Conservation (phyloP, 169 alveolate species). For the Plasmodium inui region DNA sequence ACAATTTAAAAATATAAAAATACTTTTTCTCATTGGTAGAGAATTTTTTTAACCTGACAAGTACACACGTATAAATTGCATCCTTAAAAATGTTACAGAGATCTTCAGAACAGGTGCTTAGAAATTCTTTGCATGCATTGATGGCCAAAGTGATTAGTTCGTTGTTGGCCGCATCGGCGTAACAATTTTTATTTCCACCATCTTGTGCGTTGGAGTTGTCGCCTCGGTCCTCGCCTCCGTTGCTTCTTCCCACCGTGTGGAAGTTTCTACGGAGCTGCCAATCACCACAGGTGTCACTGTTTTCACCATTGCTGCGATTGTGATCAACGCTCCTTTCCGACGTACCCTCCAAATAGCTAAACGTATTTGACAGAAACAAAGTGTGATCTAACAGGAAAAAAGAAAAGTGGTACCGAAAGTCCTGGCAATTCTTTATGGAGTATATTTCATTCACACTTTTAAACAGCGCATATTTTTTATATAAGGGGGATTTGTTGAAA, state of each 20-base stretch:
- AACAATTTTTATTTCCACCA: conserved; percentile 18
- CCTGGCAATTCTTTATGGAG: conserved; percentile 36
- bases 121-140: conserved; percentile 75
- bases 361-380: conserved; percentile 58
- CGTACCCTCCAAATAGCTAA: conserved; percentile 51
- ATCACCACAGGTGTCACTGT: not conserved
- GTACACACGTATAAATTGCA: conserved; percentile 72
- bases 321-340: not conserved
- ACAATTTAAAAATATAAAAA: conserved; percentile 47
- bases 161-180: conserved; percentile 30
- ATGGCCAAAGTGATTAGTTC: conserved; percentile 66
- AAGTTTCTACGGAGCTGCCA: not conserved
- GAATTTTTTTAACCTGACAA: conserved; percentile 59
- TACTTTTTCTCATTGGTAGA: conserved; percentile 30
- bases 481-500: conserved; percentile 62
- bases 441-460: conserved; percentile 58
- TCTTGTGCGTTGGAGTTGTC: not conserved
- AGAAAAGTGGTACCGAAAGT: conserved; percentile 69
- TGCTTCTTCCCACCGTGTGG: not conserved
- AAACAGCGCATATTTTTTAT: conserved; percentile 68
- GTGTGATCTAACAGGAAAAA: conserved; percentile 63
- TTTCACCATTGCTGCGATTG: not conserved
- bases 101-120: conserved; percentile 52
- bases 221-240: not conserved
- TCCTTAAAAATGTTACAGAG: conserved; percentile 61